A percentile compares a stretch with the other conserved stretches of the same genome.
These are phyloP conservation scores for Nepenthes mirabilis DNA, from an alignment of 148 eudicot genomes.

Conservation along the genomic window DNA sequence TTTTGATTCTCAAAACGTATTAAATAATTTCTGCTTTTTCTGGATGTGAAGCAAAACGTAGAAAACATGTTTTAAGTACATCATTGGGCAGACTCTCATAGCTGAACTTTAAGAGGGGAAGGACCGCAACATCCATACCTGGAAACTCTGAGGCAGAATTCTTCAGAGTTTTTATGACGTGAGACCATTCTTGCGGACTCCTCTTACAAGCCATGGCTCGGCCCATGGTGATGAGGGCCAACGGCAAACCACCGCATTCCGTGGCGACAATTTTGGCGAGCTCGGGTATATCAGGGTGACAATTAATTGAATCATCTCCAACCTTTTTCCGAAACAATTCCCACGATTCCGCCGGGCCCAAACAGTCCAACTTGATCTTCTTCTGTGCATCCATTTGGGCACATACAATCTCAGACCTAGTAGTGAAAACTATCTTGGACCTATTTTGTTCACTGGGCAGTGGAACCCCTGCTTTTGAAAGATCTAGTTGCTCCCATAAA, in stretches of 20 bases:
- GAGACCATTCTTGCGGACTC: constrained; percentile 30
- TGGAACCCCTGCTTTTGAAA: constrained; percentile 32
- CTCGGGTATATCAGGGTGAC: constrained; percentile 6
- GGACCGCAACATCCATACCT: constrained; percentile 26
- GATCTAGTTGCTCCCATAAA: constrained; percentile 30
- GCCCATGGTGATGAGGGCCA: constrained; percentile 33
- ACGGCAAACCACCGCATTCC: constrained; percentile 38
- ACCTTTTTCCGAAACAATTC: constrained; percentile 22
- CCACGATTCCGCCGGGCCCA: constrained; percentile 16
- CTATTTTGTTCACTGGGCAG: constrained; percentile 16
- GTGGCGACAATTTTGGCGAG: constrained; percentile 18
- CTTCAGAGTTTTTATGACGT: constrained; percentile 20
- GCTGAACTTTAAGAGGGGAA: constrained; percentile 16
- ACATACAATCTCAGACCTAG: constrained; percentile 31
- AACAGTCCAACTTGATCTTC: constrained; percentile 26
- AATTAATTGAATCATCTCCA: constrained; percentile 7
- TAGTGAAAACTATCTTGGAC: constrained; percentile 32
- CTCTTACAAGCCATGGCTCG: constrained; percentile 33
- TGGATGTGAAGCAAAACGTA: constrained; percentile 29
- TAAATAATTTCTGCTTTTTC: constrained; percentile 27
- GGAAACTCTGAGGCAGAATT: constrained; percentile 22
- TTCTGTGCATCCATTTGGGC: constrained; percentile 30
- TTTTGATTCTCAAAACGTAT: neutral
- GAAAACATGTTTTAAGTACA: constrained; percentile 16
- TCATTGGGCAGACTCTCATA: constrained; percentile 23